Evolutionary conservation across 1,284 basidiomycete genomes (phyloP).

Genomic region (Pseudozyma thailandica): DNA sequence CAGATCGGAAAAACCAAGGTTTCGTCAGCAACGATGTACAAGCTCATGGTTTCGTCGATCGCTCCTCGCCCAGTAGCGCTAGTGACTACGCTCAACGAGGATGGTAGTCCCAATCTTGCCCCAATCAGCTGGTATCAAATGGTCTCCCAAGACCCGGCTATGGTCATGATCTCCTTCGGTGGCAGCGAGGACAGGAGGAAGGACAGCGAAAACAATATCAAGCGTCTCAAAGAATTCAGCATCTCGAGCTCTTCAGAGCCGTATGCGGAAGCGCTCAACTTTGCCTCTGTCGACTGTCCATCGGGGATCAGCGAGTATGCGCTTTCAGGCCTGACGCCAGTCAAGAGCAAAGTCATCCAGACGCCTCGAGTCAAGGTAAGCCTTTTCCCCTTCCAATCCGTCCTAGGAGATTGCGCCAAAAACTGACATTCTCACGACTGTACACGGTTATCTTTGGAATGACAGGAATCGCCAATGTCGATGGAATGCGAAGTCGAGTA

Average conservation of each 20-base stretch:
- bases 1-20: constrained; percentile 53
- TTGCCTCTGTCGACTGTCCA: constrained; percentile 56
- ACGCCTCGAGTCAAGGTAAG: constrained; percentile 52
- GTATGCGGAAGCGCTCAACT: constrained; percentile 59
- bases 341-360: constrained; percentile 46
- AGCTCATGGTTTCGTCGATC: constrained; percentile 56
- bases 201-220: constrained; percentile 57
- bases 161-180: constrained; percentile 60
- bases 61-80: constrained; percentile 58
- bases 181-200: constrained; percentile 47
- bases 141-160: constrained; percentile 56
- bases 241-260: constrained; percentile 54
- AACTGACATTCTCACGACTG: too few relatives aligned
- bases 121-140: constrained; percentile 62
- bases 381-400: not conserved
- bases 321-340: constrained; percentile 53
- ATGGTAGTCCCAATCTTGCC: constrained; percentile 50
- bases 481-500: constrained; percentile 59
- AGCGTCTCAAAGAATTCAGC: constrained; percentile 45
- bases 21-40: constrained; percentile 43
- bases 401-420: too few relatives aligned
- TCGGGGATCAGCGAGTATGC: constrained; percentile 51
- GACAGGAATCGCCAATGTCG: constrained; percentile 55
- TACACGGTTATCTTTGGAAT: too few relatives aligned
- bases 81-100: constrained; percentile 51